Evolutionary conservation across 805 yeast genomes (phyloP).

Genomic region (Priceomyces fermenticarens): DNA sequence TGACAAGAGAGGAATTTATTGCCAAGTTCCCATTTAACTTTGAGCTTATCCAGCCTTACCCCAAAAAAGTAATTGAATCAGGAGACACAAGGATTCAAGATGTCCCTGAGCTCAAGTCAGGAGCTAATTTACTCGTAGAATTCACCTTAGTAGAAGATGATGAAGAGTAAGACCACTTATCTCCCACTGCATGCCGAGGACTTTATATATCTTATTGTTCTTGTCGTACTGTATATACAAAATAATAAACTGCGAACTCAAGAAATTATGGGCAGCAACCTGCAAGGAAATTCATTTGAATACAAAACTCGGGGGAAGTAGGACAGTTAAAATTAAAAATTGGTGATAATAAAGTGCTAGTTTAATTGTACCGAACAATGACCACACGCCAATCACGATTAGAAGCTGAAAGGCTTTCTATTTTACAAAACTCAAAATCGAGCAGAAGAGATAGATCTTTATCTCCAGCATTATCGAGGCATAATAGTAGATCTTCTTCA

Average conservation of each 20-base stretch:
- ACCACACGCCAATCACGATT: constrained; percentile 33
- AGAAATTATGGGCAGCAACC: too few species aligned
- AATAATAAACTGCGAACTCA: too few species aligned
- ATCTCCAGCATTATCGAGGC: constrained; percentile 29
- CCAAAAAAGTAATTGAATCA: constrained; percentile 27
- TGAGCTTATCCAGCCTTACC: constrained; percentile 41
- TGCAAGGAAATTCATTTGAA: too few species aligned
- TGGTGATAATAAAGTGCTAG: too few species aligned
- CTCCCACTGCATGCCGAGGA: too few species aligned
- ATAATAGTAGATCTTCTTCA: constrained; percentile 32
- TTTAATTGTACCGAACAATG: constrained; percentile 14
- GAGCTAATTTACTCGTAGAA: constrained; percentile 39
- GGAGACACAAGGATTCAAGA: constrained; percentile 11
- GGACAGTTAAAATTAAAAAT: too few species aligned
- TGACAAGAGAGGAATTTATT: constrained; percentile 20
- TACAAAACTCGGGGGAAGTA: not conserved
- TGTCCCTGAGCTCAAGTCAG: constrained; percentile 26
- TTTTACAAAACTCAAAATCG: constrained; percentile 35
- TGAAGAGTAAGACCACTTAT: constrained; percentile 3
- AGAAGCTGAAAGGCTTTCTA: constrained; percentile 42
- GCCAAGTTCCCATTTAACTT: constrained; percentile 27
- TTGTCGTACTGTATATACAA: too few species aligned
- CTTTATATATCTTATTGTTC: too few species aligned
- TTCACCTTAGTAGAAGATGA: constrained; percentile 21
- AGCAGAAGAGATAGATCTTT: constrained; percentile 31